phyloP scores from a whole-genome alignment of 2,329 filamentous ascomycete species.

The Diaporthe vaccinii region DNA sequence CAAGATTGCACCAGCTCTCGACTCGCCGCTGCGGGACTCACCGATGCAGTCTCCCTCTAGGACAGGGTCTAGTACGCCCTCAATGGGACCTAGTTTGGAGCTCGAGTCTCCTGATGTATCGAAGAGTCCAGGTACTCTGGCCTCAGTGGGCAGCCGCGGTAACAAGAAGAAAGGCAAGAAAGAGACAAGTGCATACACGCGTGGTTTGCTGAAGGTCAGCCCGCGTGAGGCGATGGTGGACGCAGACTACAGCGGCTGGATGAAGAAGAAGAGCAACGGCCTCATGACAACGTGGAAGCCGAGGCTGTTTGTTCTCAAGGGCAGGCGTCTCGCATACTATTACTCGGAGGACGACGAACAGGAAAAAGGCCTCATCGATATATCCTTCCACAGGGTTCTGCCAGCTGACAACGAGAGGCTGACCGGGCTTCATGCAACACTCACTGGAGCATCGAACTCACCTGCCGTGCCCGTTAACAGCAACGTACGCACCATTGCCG shows the following conservation, averaged over 20 bases:
- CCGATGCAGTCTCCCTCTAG: conserved; percentile 75
- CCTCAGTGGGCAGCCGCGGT: conserved; percentile 62
- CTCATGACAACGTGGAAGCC: conserved; percentile 99
- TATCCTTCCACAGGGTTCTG: conserved; percentile 96
- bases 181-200: conserved; percentile 92
- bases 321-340: conserved; percentile 92
- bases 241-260: conserved; percentile 95
- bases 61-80: conserved; percentile 81
- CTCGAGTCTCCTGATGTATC: conserved; percentile 79
- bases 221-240: conserved; percentile 87
- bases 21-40: conserved; percentile 66
- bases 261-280: conserved; percentile 98
- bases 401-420: conserved; percentile 92
- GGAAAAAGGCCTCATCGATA: conserved; percentile 96
- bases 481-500: conserved; percentile 60
- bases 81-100: conserved; percentile 78
- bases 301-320: conserved; percentile 93
- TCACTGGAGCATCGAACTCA: conserved; percentile 85
- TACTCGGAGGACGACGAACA: conserved; percentile 93
- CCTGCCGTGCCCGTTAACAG: conserved; percentile 68
- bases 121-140: conserved; percentile 66
- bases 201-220: conserved; percentile 84
- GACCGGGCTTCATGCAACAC: conserved; percentile 89
- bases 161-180: conserved; percentile 86
- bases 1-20: conserved; percentile 64